phyloP scores from a whole-genome alignment of 768 basidiomycete genomes.

The Floccularia luteovirens region DNA sequence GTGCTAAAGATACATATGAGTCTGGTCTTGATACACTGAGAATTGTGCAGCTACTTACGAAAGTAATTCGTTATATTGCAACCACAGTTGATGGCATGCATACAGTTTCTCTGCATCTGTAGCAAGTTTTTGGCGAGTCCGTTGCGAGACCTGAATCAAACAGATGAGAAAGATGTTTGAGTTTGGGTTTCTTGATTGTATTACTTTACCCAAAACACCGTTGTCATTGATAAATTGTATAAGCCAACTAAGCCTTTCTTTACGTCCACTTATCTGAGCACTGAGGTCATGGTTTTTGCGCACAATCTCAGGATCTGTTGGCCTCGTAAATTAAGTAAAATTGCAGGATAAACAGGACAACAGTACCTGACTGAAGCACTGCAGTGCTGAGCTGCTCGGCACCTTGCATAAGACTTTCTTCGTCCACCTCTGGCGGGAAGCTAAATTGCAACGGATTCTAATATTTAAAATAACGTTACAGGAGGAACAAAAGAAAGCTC shows the following conservation, averaged over 20 bases:
- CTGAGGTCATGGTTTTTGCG: constrained; percentile 73
- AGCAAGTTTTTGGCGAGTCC: constrained; percentile 65
- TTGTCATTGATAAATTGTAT: constrained; percentile 88
- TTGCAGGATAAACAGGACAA: constrained; percentile 6
- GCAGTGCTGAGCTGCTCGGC: constrained; percentile 69
- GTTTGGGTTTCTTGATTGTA: constrained; percentile 5
- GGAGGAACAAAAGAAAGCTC: not conserved
- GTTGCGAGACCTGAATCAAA: constrained; percentile 64
- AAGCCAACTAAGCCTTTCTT: constrained; percentile 75
- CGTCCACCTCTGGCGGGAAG: constrained; percentile 74
- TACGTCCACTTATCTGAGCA: constrained; percentile 67
- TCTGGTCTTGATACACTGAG: not conserved
- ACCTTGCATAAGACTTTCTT: constrained; percentile 71
- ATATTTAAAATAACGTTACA: not conserved
- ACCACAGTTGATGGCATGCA: constrained; percentile 77
- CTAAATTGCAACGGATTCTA: constrained; percentile 77
- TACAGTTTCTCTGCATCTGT: constrained; percentile 84
- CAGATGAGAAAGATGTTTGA: not conserved
- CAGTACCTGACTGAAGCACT: constrained; percentile 67
- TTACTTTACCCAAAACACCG: constrained; percentile 66
- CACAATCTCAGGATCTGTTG: constrained; percentile 57
- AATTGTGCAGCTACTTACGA: constrained; percentile 32
- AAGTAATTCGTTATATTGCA: constrained; percentile 60
- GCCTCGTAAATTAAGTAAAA: not conserved
- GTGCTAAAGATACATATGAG: constrained; percentile 9